phyloP scores from a whole-genome alignment of 2,329 filamentous ascomycete genomes.

The Herpotrichia juniperi region DNA sequence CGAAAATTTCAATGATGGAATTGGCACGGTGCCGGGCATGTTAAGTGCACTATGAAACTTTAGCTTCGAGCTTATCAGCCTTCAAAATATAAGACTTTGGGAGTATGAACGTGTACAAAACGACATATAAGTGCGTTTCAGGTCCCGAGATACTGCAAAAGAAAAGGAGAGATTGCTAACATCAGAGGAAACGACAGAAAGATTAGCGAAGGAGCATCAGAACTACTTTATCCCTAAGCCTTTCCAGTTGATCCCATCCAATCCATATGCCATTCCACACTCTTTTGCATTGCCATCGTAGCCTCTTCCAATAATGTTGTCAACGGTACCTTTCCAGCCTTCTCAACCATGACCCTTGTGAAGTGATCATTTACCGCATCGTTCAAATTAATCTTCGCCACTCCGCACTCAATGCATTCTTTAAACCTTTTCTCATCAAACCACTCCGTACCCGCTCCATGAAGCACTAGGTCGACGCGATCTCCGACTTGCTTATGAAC shows the following conservation, averaged over 20 bases:
- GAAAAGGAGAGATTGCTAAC: too few relatives aligned
- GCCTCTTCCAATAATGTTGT: slow-evolving; percentile 62
- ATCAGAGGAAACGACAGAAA: too few relatives aligned
- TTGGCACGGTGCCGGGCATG: too few relatives aligned
- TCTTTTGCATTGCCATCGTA: slow-evolving; percentile 61
- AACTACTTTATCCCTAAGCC: slow-evolving; percentile 11
- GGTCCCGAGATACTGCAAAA: too few relatives aligned
- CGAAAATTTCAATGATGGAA: too few relatives aligned
- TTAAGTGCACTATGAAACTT: too few relatives aligned
- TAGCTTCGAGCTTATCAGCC: too few relatives aligned
- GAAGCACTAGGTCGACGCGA: slow-evolving; percentile 60
- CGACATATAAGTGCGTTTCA: too few relatives aligned
- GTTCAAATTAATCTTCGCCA: slow-evolving; percentile 65
- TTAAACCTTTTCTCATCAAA: slow-evolving; percentile 62
- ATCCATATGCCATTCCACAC: slow-evolving; percentile 63
- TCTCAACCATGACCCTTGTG: slow-evolving; percentile 54
- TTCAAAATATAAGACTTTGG: too few relatives aligned
- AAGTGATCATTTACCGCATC: slow-evolving; percentile 62
- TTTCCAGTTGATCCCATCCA: slow-evolving; percentile 50
- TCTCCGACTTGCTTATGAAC: slow-evolving; percentile 58
- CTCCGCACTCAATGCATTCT: slow-evolving; percentile 61
- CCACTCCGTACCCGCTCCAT: slow-evolving; percentile 61
- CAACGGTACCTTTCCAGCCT: slow-evolving; percentile 58
- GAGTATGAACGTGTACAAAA: too few relatives aligned
- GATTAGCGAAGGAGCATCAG: background rate